Base-by-base conservation (phyloP, 805 yeast species). In the Teunomyces pallodes region DNA sequence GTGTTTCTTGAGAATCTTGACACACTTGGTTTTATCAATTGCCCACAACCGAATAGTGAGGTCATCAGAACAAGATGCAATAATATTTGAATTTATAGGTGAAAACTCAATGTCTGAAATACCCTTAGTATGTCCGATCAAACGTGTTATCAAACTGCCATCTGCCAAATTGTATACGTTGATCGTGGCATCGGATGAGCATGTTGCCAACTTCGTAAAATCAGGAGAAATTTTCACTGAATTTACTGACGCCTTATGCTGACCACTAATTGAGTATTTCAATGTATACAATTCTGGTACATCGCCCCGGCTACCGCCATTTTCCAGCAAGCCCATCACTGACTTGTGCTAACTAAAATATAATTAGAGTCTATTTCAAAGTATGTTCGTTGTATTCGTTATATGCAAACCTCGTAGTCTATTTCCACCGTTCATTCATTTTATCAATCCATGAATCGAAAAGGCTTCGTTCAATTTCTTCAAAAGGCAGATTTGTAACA, bases 11-110 rank as follows among this genome's bases (percentile, higher is more conserved):
- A 90, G 66, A 5, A 79, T 65, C 45, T 74, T 69, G 26, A 81
- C 60, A 47, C 82, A 74, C 51, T 77, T 76, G 4, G 80, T 82
- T 42, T 72, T 72, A 20, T 61, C 55, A 3, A 84, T 64, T 45
- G 83, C 78, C 87, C 95, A 90, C 2, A 94, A 68, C 35, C 90
- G 74, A 6, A 90, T 76, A 0, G 95, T 83, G 51, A 82, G 73
- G 64, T 92, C 99, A 62, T 92, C 97, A 0, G 96, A 86, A 1
- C 86, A 94, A 0, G 96, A 81, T 1, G 96, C 97, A 5, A 92
- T 51, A 43, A 86, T 80, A 45, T 74, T 70, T 9, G 86, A 77
- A 61, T 87, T 84, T 36, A 70, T 62, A 2, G 92, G 91, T 1
- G 91, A 81, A 82, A 90, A 92, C 32, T 81, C 78, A 0, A 94